Conservation (phyloP, 2,329 filamentous ascomycete species). For the Sporothrix dimorphospora region DNA sequence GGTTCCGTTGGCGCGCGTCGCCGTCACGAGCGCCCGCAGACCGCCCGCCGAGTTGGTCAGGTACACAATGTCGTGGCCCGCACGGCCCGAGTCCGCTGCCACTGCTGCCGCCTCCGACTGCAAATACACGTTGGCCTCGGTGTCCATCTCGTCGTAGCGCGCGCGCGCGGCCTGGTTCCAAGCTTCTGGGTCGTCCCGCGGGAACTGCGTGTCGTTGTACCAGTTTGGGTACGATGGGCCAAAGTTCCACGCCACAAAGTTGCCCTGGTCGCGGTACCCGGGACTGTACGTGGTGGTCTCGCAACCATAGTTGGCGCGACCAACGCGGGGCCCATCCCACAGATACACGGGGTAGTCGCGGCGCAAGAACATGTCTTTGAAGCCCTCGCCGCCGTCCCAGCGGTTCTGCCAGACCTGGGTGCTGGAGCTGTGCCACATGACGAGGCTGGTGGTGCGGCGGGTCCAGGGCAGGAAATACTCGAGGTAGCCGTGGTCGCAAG, state of each 20-base stretch:
- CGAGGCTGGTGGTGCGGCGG: conserved; percentile 41
- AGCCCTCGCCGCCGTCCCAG: conserved; percentile 46
- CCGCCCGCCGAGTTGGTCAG: conserved; percentile 43
- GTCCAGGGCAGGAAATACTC: conserved; percentile 45
- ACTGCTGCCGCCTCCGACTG: conserved; percentile 42
- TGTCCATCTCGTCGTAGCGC: conserved; percentile 45
- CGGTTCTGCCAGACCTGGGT: conserved; percentile 46
- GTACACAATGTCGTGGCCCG: conserved; percentile 41
- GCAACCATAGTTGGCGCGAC: conserved; percentile 45
- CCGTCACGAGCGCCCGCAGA: conserved; percentile 42
- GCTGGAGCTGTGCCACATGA: conserved; percentile 46
- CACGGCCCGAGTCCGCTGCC: conserved; percentile 41
- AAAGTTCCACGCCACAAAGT: conserved; percentile 40
- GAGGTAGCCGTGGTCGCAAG: conserved; percentile 46
- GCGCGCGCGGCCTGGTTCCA: conserved; percentile 43
- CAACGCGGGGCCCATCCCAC: conserved; percentile 45
- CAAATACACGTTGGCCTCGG: conserved; percentile 40
- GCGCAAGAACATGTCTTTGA: conserved; percentile 46
- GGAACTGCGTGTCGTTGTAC: conserved; percentile 44
- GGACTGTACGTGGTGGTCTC: conserved; percentile 39
- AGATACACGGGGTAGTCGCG: conserved; percentile 45
- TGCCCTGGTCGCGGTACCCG: conserved; percentile 41
- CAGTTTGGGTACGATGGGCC: conserved; percentile 40
- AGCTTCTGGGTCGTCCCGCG: conserved; percentile 37
- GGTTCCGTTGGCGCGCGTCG: conserved; percentile 41